phyloP scores from a whole-genome alignment of 352 stramenopile genomes.

The Thalassiosira oceanica region DNA sequence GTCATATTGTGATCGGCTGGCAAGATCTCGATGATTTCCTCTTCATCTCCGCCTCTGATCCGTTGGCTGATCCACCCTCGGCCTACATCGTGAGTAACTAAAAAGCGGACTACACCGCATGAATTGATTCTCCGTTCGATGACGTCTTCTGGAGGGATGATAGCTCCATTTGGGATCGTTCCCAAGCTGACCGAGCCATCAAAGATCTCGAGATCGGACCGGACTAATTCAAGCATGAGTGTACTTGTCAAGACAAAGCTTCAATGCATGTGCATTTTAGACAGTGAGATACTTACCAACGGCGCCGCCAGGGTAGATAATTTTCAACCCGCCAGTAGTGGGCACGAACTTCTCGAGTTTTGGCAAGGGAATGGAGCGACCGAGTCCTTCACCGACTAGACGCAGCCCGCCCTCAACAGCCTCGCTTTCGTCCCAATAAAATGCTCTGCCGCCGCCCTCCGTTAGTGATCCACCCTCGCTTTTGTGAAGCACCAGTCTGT shows the following conservation, averaged over 20 bases:
- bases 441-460: constrained; percentile 85
- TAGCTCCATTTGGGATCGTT: constrained; percentile 66
- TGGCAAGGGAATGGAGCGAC: constrained; percentile 84
- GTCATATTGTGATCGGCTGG: constrained; percentile 18
- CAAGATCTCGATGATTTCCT: constrained; percentile 79
- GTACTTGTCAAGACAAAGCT: no score
- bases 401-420: constrained; percentile 79
- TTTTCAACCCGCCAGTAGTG: constrained; percentile 60
- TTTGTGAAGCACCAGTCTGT: constrained; percentile 92
- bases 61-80: constrained; percentile 82
- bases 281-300: constrained; percentile 44
- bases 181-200: constrained; percentile 77
- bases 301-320: constrained; percentile 75
- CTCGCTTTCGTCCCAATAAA: constrained; percentile 93
- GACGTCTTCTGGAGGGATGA: constrained; percentile 72
- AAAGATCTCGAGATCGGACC: constrained; percentile 83
- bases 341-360: constrained; percentile 88
- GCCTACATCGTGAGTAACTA: constrained; percentile 62
- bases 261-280: not conserved
- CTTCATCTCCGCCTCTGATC: constrained; percentile 82
- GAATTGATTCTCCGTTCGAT: constrained; percentile 81
- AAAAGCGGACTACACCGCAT: constrained; percentile 81
- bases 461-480: constrained; percentile 90
- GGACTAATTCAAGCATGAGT: no score
- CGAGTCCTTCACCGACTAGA: constrained; percentile 74